Percentiles rank a stretch among this genome's conserved stretches.
phyloP scores from a whole-genome alignment of 495 filamentous ascomycete genomes.

The Cladorrhinum samala region DNA sequence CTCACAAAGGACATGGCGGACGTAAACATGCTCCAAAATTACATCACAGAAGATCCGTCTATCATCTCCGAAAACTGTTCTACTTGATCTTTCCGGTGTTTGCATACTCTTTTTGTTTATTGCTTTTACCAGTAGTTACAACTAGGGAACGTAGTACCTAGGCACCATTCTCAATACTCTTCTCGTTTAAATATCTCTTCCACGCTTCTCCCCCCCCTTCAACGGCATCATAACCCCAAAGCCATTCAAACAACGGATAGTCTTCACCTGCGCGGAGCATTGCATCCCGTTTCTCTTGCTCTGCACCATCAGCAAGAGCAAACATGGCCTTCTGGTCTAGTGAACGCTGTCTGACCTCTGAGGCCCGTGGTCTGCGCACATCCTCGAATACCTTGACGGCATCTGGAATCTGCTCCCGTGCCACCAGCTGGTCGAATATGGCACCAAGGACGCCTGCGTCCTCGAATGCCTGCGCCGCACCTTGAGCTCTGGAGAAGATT shows the following conservation, averaged over 20 bases:
- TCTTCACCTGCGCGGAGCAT: constrained; percentile 1
- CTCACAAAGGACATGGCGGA: not conserved
- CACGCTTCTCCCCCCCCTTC: not conserved
- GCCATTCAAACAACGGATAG: constrained; percentile 4
- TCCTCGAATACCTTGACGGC: constrained; percentile 6
- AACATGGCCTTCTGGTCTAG: constrained; percentile 6
- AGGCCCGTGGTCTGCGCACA: constrained; percentile 4
- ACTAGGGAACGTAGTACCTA: no score
- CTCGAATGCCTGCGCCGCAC: constrained; percentile 8
- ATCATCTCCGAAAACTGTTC: no score
- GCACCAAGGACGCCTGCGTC: constrained; percentile 11
- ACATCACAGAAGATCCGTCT: constrained; percentile 2
- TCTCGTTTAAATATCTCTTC: constrained; percentile 4
- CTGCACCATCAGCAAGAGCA: constrained; percentile 1
- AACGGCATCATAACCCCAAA: constrained; percentile 11
- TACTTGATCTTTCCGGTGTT: no score
- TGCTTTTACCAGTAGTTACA: no score
- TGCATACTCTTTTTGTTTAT: no score
- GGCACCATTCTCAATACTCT: constrained; percentile 3
- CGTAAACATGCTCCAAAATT: constrained; percentile 2
- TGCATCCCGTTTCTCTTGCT: constrained; percentile 6
- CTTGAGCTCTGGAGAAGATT: constrained; percentile 4
- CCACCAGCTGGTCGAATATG: not conserved
- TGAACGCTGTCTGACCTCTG: not conserved
- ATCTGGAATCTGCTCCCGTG: constrained; percentile 1